These are phyloP conservation scores for Exserohilum turcica DNA, from an alignment of 2,329 filamentous ascomycete genomes.

Conservation along the genomic window DNA sequence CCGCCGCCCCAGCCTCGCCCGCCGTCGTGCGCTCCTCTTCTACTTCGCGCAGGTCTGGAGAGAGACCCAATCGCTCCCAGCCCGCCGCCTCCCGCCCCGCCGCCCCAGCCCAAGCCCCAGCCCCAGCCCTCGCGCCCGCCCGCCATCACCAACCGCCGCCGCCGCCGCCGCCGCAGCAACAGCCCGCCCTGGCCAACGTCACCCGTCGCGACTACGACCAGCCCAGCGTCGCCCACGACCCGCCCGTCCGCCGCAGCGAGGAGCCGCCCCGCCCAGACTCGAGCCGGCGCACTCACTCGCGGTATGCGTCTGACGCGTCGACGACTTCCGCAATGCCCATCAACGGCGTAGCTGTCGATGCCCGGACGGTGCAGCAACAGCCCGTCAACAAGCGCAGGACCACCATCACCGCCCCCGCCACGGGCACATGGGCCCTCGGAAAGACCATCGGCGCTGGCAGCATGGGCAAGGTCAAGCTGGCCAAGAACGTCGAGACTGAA, in stretches of 20 bases:
- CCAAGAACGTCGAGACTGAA: slow-evolving; percentile 83
- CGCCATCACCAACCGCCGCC: slow-evolving; percentile 44
- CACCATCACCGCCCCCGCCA: slow-evolving; percentile 79
- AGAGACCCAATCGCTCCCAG: slow-evolving; percentile 46
- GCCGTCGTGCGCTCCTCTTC: slow-evolving; percentile 47
- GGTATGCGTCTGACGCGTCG: slow-evolving; percentile 54
- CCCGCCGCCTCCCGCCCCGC: slow-evolving; percentile 42
- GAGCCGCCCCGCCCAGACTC: slow-evolving; percentile 64
- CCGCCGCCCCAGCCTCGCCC: slow-evolving; percentile 50
- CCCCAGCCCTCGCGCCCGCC: slow-evolving; percentile 28
- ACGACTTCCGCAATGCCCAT: slow-evolving; percentile 44
- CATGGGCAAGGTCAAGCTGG: slow-evolving; percentile 98
- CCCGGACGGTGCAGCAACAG: slow-evolving; percentile 26
- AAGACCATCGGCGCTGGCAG: slow-evolving; percentile 97
- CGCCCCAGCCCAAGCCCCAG: slow-evolving; percentile 30
- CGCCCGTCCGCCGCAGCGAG: slow-evolving; percentile 65
- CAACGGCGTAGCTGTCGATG: slow-evolving; percentile 46
- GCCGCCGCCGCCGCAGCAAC: too few species aligned
- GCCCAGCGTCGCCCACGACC: slow-evolving; percentile 64
- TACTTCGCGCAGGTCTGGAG: slow-evolving; percentile 36
- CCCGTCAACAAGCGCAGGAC: slow-evolving; percentile 62
- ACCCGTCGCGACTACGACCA: slow-evolving; percentile 76
- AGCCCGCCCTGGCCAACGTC: slow-evolving; percentile 56
- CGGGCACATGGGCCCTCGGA: slow-evolving; percentile 91
- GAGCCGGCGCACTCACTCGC: slow-evolving; percentile 54